Evolutionary conservation across 306 rosid species (phyloP), one percentile per base, ranked within the genome.

Genomic region (Vachellia pachyceras): DNA sequence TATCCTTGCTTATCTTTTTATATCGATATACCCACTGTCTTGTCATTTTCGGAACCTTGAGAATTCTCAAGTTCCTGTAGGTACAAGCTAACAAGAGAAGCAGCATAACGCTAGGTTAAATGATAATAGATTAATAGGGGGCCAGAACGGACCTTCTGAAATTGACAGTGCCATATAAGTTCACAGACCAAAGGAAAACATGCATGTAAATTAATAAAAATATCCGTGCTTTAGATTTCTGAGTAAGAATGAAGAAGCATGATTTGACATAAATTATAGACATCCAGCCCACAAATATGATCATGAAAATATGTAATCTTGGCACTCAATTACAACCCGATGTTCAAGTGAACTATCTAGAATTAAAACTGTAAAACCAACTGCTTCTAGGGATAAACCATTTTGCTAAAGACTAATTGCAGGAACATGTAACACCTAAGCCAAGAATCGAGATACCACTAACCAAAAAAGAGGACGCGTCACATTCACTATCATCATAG

Each of bases 211-310:
- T 52, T 18, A 18, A 52, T 52, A 52, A 52, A 52, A 52, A 52
- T n/a, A 52, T 52, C 23, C 23, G 69, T 42, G 68, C 41, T 81
- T 35, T 0, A 6, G 39, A 69, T 74, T 29, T n/a, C 33, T 8
- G 5, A 39, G 20, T n/a, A 58, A 60, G 33, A 23, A 60, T 11
- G 37, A 60, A 39, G n/a, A 37, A 57, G 70, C 1, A 6, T 7
- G 60, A 23, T 67, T 35, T 15, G 61, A 55, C 75, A 68, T 82
- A 69, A 74, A 77, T 33, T 68, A 64, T 69, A 37, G 15, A 73
- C 35, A 50, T 72, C 75, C 61, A 70, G 25, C 58, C 23, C 22
- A 6, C 23, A 52, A 52, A 52, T 52, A 52, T 52, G 23, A 18
- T 18, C 10, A 23, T 52, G 58, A 23, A 18, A 18, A 17, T 52